Conservation (phyloP, 345 rosid genomes). For the Euclidium syriacum region DNA sequence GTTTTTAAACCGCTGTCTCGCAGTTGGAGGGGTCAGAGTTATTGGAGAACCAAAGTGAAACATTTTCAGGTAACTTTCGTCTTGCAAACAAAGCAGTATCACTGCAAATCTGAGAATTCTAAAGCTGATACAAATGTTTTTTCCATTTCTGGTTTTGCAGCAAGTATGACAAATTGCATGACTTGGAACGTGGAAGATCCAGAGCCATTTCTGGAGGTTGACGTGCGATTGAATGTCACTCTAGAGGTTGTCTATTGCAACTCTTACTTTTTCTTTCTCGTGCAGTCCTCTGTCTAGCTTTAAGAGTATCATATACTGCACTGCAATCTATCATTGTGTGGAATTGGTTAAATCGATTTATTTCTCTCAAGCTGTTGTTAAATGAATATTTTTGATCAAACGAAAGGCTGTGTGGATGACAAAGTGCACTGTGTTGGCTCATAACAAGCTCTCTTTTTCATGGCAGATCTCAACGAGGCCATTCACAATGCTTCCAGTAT, state of each 20-base stretch:
- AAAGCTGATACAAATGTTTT: background rate
- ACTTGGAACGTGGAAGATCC: constrained; percentile 54
- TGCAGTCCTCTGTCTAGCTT: background rate
- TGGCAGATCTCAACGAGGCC: constrained; percentile 67
- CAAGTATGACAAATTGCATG: constrained; percentile 65
- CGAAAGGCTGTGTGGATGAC: background rate
- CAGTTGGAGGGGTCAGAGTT: constrained; percentile 76
- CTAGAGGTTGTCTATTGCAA: constrained; percentile 50
- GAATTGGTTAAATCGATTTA: background rate
- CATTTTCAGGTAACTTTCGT: constrained; percentile 51
- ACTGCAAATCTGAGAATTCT: background rate
- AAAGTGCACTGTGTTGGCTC: background rate
- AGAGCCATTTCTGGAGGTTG: constrained; percentile 65
- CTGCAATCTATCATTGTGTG: background rate
- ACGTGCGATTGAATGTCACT: constrained; percentile 54
- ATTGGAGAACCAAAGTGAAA: constrained; percentile 62
- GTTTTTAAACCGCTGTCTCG: constrained; percentile 13
- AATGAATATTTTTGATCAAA: background rate
- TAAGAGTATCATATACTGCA: background rate
- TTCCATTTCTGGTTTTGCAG: constrained; percentile 35
- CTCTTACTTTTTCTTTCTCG: background rate
- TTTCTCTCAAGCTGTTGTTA: background rate
- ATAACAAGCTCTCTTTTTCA: background rate
- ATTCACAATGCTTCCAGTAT: constrained; percentile 58
- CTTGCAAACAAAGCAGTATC: background rate